phyloP scores from a whole-genome alignment of 2,329 filamentous ascomycete species.

The Mycocentrospora acerina region DNA sequence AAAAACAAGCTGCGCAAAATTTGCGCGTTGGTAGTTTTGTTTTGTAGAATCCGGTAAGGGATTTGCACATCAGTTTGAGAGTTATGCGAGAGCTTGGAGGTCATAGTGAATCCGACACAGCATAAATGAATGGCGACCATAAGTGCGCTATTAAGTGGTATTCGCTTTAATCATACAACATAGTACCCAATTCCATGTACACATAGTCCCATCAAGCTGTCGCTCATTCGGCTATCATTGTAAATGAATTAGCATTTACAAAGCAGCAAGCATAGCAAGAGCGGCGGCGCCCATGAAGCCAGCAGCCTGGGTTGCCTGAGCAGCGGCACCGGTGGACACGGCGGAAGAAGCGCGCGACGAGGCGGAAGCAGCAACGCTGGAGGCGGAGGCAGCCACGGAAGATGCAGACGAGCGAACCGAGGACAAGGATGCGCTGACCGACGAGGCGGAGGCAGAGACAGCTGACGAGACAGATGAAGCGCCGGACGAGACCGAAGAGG shows the following conservation, averaged over 20 bases:
- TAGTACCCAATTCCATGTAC: neutral
- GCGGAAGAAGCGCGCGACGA: constrained; percentile 30
- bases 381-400: constrained; percentile 2
- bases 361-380: constrained; percentile 11
- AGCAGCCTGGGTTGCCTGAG: constrained; percentile 35
- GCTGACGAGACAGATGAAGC: constrained; percentile 12
- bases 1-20: too few species aligned
- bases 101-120: too few species aligned
- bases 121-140: too few species aligned
- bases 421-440: neutral
- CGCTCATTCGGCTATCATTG: too few species aligned
- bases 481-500: constrained; percentile 10
- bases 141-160: too few species aligned
- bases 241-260: constrained; percentile 24
- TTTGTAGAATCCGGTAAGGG: too few species aligned
- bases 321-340: constrained; percentile 33
- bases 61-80: too few species aligned
- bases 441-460: constrained; percentile 12
- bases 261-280: constrained; percentile 37
- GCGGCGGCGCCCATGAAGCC: constrained; percentile 39
- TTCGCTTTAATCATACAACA: too few species aligned
- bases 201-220: neutral
- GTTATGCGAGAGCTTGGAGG: too few species aligned
- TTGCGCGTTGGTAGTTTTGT: too few species aligned
- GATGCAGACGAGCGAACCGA: constrained; percentile 5